A percentile compares a stretch with the other conserved stretches of the same genome.
Conservation (phyloP, 108 stramenopile species). For the Discostella pseudostelligera region DNA sequence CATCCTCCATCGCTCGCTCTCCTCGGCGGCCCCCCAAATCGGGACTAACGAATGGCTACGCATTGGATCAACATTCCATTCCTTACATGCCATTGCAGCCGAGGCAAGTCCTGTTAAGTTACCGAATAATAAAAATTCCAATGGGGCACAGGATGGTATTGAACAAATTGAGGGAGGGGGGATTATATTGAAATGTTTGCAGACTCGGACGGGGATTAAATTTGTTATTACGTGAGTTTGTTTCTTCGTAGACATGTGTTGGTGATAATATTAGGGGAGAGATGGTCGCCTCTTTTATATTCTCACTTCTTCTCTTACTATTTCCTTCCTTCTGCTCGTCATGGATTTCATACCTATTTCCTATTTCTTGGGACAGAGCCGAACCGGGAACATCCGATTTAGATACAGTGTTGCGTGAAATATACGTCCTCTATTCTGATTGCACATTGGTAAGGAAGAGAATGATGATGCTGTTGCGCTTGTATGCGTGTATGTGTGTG, state of each 20-base stretch:
- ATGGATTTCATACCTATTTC: not conserved
- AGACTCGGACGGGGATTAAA: conserved; percentile 85
- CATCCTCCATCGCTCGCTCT: conserved; percentile 80
- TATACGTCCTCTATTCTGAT: conserved; percentile 82
- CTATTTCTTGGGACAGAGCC: conserved; percentile 36
- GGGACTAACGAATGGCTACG: conserved; percentile 88
- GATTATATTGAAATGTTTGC: conserved; percentile 66
- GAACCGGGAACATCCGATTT: conserved; percentile 66
- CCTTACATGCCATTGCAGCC: conserved; percentile 82
- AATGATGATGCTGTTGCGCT: not conserved
- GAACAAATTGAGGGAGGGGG: conserved; percentile 79
- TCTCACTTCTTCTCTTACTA: not conserved
- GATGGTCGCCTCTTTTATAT: not conserved
- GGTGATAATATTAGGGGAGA: not conserved
- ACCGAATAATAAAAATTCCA: conserved; percentile 63
- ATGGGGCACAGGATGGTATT: conserved; percentile 82
- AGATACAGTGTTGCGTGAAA: conserved; percentile 67
- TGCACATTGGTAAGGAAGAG: conserved; percentile 58
- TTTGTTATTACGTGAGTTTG: conserved; percentile 83
- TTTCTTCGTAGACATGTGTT: not conserved
- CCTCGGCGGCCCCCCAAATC: conserved; percentile 68
- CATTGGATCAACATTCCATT: conserved; percentile 88
- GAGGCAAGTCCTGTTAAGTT: conserved; percentile 74
- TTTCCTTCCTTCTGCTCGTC: not conserved
- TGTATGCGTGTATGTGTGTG: not conserved